Evolutionary conservation across 495 filamentous ascomycete genomes (phyloP), one percentile per base, ranked within the genome.

Genomic region (Chlorociboria aeruginascens): DNA sequence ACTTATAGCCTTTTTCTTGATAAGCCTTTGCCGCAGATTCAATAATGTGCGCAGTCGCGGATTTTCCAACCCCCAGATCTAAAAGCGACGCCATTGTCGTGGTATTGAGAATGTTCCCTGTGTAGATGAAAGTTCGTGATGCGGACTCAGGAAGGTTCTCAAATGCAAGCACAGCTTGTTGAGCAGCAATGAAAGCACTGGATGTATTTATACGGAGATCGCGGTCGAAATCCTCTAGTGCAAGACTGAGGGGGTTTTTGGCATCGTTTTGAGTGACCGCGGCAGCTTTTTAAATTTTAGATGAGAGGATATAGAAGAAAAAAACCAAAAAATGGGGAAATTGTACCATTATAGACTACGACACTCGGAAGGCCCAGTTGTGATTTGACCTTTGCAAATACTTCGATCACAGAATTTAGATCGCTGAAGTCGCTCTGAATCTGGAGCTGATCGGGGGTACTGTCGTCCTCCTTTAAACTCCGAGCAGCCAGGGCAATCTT

Each of bases 271-370:
- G 3, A 9, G 44, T 46, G 9, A 41, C 7, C 31, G 46, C 50
- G 37, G 17, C 47, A 50, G 45, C 46, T 49, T 10, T 13, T 43
- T 40, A 16, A 14, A 16, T 3, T 10, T 51, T 33, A 46, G 31
- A 14, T 12, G 28, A 12, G 17, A 45, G 33, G 6, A 45, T 45
- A 45, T 13, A 45, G 17, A 35, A n/a, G n/a, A n/a, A n/a, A n/a
- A n/a, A n/a, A n/a, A n/a, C n/a, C n/a, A n/a, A 45, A 20, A 29
- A 43, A 32, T 32, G 11, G 49, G 41, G 51, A 37, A 46, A 28
- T 35, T 1, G 14, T 56, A 71, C 70, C 69, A 60, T 74, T 74
- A 53, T 72, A 74, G 17, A 74, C 58, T 13, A 74, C 71, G 13
- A 72, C 70, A 51, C 58, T 65, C 40, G 71, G 71, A 29, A 59